A percentile compares a stretch with the other conserved stretches of the same genome.
Conservation (phyloP, 1,284 basidiomycete species). For the Xanthoconium separans region DNA sequence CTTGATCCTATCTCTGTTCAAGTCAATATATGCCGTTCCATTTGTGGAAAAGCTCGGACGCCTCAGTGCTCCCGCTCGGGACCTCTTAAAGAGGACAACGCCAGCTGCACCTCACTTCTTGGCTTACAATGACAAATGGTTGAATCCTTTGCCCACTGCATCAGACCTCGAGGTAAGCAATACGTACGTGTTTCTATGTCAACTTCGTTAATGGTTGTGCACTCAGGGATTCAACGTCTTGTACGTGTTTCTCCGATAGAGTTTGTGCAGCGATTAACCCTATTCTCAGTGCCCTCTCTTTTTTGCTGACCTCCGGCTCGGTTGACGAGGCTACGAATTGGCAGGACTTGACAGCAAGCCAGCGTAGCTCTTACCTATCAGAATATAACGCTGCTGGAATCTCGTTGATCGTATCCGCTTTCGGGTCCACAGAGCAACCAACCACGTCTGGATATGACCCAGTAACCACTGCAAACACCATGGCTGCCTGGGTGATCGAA, state of each 20-base stretch:
- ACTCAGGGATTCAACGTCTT: constrained; percentile 48
- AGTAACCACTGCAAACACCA: constrained; percentile 40
- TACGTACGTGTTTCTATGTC: too few relatives aligned
- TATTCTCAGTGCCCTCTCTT: constrained; percentile 40
- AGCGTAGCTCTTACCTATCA: constrained; percentile 38
- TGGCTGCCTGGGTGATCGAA: constrained; percentile 48
- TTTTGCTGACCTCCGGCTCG: constrained; percentile 42
- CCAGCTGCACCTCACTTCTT: constrained; percentile 40
- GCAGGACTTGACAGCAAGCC: constrained; percentile 28
- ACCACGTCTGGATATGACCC: constrained; percentile 43
- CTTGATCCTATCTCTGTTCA: constrained; percentile 10
- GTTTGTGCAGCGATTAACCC: neutral
- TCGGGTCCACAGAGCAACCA: constrained; percentile 53
- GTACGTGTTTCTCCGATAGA: constrained; percentile 26
- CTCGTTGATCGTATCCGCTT: constrained; percentile 48
- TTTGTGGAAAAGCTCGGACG: constrained; percentile 17
- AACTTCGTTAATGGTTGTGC: neutral
- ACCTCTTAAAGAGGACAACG: constrained; percentile 37
- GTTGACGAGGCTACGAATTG: constrained; percentile 47
- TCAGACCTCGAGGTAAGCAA: constrained; percentile 38
- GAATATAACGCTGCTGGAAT: constrained; percentile 47
- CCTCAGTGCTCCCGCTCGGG: constrained; percentile 32
- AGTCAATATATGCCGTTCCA: constrained; percentile 13
- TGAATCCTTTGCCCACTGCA: constrained; percentile 40
- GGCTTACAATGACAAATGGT: constrained; percentile 43